phyloP scores from a whole-genome alignment of 2,329 filamentous ascomycete species.

The Ophiostoma ulmi region DNA sequence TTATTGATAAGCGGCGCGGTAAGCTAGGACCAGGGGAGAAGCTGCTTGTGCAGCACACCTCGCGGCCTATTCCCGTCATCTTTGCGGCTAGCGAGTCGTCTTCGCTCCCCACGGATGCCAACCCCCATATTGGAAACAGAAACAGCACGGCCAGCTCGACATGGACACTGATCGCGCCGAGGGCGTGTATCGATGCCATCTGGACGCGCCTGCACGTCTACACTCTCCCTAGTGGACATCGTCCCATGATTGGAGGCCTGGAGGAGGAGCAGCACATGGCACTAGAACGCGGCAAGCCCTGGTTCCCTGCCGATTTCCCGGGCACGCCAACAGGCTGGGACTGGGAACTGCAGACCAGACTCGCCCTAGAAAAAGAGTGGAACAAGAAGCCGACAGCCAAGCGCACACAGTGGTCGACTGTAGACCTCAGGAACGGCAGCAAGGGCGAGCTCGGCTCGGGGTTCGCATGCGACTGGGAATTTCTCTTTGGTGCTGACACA shows the following conservation, averaged over 20 bases:
- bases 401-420: conserved; percentile 65
- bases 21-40: conserved; percentile 52
- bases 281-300: conserved; percentile 72
- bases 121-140: conserved; percentile 42
- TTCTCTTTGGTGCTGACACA: conserved; percentile 46
- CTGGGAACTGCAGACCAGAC: conserved; percentile 68
- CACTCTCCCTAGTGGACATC: conserved; percentile 63
- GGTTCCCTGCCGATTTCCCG: conserved; percentile 82
- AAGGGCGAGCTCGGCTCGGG: conserved; percentile 80
- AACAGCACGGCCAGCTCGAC: conserved; percentile 17
- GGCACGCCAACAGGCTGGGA: conserved; percentile 71
- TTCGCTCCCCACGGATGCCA: not conserved
- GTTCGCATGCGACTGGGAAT: conserved; percentile 78
- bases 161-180: conserved; percentile 83
- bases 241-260: conserved; percentile 72
- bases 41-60: conserved; percentile 59
- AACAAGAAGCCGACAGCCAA: conserved; percentile 75
- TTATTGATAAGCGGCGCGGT: conserved; percentile 71
- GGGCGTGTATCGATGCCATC: conserved; percentile 78
- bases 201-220: conserved; percentile 86
- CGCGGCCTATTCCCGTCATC: conserved; percentile 64
- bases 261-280: conserved; percentile 72
- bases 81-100: conserved; percentile 44
- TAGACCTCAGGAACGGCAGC: conserved; percentile 65
- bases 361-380: conserved; percentile 60